Percentiles rank a stretch among this genome's conserved stretches.
Evolutionary conservation across 164 flowering plant species (phyloP).

Genomic region (Cinnamomum chago): DNA sequence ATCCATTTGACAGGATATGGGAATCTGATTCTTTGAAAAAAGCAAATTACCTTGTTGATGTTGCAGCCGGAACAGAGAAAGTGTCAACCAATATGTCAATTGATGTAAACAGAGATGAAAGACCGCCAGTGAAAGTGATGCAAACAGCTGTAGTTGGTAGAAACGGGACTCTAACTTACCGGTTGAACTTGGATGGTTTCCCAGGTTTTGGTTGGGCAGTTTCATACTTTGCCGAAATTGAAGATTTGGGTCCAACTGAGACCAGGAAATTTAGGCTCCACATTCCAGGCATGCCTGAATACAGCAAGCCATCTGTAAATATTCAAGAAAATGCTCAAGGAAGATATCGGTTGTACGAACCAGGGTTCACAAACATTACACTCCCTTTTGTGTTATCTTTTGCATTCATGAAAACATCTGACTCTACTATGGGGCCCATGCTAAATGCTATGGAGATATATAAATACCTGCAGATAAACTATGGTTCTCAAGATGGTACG

Average conservation of each 20-base stretch:
- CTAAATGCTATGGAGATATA: slow-evolving; percentile 94
- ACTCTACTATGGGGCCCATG: slow-evolving; percentile 86
- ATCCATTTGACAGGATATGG: slow-evolving; percentile 98
- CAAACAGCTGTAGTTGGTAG: slow-evolving; percentile 97
- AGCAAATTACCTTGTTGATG: slow-evolving; percentile 95
- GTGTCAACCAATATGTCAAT: slow-evolving; percentile 67
- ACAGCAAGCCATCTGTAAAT: slow-evolving; percentile 72
- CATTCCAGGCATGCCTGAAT: slow-evolving; percentile 64
- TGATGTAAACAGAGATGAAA: slow-evolving; percentile 47
- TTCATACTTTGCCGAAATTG: slow-evolving; percentile 89
- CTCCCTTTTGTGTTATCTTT: slow-evolving; percentile 85
- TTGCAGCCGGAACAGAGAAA: slow-evolving; percentile 80
- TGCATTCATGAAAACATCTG: slow-evolving; percentile 61
- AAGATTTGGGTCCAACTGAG: slow-evolving; percentile 65
- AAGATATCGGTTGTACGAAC: slow-evolving; percentile 78
- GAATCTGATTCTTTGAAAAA: slow-evolving; percentile 73
- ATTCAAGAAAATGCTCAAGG: slow-evolving; percentile 96
- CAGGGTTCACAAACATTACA: slow-evolving; percentile 71
- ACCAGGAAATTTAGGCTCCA: slow-evolving; percentile 73
- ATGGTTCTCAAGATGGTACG: slow-evolving; percentile 81
- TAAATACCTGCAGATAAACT: slow-evolving; percentile 68
- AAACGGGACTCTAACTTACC: slow-evolving; percentile 75
- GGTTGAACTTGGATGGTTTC: slow-evolving; percentile 89
- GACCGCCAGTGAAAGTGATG: slow-evolving; percentile 93
- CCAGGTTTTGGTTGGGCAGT: slow-evolving; percentile 97